A percentile compares a stretch with the other conserved stretches of the same genome.
These are phyloP conservation scores for Drechmeria coniospora DNA, from an alignment of 2,329 filamentous ascomycete genomes.

Conservation along the genomic window DNA sequence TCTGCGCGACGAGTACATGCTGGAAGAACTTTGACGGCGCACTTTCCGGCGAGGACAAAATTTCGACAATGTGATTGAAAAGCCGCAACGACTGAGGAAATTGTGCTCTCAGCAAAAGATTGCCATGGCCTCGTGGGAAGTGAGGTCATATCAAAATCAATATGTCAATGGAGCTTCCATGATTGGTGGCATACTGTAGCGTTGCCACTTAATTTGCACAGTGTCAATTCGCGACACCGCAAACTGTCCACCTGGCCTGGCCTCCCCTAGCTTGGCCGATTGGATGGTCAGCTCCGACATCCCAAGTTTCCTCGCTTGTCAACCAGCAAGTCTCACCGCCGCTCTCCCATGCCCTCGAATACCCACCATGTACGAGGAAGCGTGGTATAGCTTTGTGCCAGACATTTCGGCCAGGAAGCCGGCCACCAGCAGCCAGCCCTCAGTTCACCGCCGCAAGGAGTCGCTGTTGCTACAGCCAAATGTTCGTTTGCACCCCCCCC, in stretches of 20 bases:
- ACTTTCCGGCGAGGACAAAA: no score
- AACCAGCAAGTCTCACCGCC: slow-evolving; percentile 1
- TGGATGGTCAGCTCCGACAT: no score
- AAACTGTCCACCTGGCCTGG: not conserved
- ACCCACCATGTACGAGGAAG: slow-evolving; percentile 60
- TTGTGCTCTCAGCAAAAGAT: no score
- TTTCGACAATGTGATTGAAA: no score
- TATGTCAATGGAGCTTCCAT: no score
- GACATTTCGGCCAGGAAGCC: slow-evolving; percentile 38
- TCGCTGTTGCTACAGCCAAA: slow-evolving; percentile 54
- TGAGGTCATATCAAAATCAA: no score
- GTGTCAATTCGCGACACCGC: slow-evolving; percentile 2
- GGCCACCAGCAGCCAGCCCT: slow-evolving; percentile 24
- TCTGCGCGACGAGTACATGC: slow-evolving; percentile 17
- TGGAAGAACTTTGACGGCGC: not conserved
- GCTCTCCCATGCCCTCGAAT: slow-evolving; percentile 1
- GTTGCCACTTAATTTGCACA: no score
- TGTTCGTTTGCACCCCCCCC: slow-evolving; percentile 24
- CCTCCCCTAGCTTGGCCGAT: not conserved
- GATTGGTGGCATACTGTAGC: no score
- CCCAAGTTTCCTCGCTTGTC: no score
- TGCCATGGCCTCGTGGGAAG: no score
- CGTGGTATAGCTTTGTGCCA: slow-evolving; percentile 67
- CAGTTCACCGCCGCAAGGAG: slow-evolving; percentile 49
- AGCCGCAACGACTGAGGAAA: no score